phyloP scores from a whole-genome alignment of 2,329 filamentous ascomycete genomes.

The Apiospora pterosperma region DNA sequence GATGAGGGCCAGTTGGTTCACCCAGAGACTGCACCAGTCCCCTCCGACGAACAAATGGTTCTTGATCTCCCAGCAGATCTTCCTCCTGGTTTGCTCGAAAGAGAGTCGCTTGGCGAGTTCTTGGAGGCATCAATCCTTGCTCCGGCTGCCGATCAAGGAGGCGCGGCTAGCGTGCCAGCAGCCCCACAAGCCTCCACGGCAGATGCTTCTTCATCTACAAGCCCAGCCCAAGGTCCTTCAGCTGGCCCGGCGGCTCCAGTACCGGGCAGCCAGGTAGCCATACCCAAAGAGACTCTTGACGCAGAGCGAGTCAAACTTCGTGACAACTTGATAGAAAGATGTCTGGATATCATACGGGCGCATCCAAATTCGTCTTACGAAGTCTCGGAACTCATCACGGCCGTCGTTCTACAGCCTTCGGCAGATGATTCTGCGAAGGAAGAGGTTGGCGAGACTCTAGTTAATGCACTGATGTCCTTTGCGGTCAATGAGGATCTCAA shows the following conservation, averaged over 20 bases:
- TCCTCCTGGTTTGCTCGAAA: slow-evolving; percentile 19
- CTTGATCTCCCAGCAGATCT: slow-evolving; percentile 21
- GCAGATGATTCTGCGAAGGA: slow-evolving; percentile 53
- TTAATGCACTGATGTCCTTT: slow-evolving; percentile 76
- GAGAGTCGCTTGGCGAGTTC: slow-evolving; percentile 10
- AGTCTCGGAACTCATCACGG: slow-evolving; percentile 79
- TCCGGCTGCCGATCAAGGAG: neutral
- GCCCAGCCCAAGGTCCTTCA: neutral
- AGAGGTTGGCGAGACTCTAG: slow-evolving; percentile 78
- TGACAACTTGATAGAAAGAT: slow-evolving; percentile 79
- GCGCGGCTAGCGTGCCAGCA: neutral
- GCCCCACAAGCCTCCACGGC: slow-evolving; percentile 4
- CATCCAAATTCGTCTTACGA: slow-evolving; percentile 90
- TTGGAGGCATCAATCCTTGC: neutral
- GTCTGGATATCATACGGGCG: slow-evolving; percentile 82
- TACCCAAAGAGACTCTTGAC: slow-evolving; percentile 78
- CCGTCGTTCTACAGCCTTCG: slow-evolving; percentile 61
- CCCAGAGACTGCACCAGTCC: neutral
- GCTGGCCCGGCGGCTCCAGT: slow-evolving; percentile 10
- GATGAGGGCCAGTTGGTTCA: slow-evolving; percentile 21
- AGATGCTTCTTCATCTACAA: neutral
- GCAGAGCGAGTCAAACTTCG: slow-evolving; percentile 69
- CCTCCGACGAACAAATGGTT: slow-evolving; percentile 21
- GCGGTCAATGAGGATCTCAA: slow-evolving; percentile 60
- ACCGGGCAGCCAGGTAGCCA: slow-evolving; percentile 7